Conservation (phyloP, 257 asterid species). For the Solanum habrochaites region DNA sequence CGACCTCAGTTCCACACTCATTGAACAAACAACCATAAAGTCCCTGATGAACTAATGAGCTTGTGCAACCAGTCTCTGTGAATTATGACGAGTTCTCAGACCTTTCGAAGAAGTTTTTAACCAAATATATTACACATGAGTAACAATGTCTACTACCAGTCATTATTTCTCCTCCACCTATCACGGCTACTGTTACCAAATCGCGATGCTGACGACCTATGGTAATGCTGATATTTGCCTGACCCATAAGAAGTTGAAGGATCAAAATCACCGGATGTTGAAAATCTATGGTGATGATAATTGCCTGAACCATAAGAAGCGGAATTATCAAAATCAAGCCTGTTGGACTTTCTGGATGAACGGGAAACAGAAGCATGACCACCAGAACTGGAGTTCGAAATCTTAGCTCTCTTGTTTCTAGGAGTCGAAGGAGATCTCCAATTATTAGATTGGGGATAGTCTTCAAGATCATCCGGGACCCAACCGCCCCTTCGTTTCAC, state of each 20-base stretch:
- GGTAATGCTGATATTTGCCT: conserved; percentile 13
- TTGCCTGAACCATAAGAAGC: conserved; percentile 22
- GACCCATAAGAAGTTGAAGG: conserved; percentile 29
- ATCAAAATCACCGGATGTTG: conserved; percentile 1
- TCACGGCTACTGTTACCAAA: conserved; percentile 26
- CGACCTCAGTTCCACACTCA: not conserved
- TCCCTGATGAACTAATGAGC: not conserved
- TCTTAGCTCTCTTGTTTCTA: conserved; percentile 18
- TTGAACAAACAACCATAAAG: not conserved
- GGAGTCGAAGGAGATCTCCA: conserved; percentile 63
- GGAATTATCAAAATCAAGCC: conserved; percentile 14
- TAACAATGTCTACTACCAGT: conserved; percentile 11
- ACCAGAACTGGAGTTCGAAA: conserved; percentile 10
- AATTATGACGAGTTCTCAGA: not conserved
- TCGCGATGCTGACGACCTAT: conserved; percentile 37
- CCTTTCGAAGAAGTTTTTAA: not conserved
- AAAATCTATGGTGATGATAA: not conserved
- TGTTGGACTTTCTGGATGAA: conserved; percentile 22
- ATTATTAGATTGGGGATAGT: conserved; percentile 10
- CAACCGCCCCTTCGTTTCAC: conserved; percentile 66
- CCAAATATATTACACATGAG: not conserved
- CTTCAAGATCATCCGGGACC: conserved; percentile 55
- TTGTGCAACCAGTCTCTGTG: not conserved
- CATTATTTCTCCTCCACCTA: conserved; percentile 23
- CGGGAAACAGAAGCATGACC: conserved; percentile 30